Conservation (phyloP, 345 rosid genomes). For the Litchi chinensis region DNA sequence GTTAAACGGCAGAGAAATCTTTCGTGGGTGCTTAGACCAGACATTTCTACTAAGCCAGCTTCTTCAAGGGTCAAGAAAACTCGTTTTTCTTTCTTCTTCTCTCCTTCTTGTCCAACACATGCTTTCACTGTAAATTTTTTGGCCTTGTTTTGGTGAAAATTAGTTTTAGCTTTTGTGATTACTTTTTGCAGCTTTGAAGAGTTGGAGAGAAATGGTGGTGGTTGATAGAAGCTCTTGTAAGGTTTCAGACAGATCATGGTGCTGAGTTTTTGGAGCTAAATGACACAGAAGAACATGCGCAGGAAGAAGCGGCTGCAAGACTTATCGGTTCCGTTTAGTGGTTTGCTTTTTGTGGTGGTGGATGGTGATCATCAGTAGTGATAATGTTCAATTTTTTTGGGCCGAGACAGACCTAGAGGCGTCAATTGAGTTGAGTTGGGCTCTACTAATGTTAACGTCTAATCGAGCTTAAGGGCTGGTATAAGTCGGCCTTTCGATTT, state of each 20-base stretch:
- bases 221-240: conserved; percentile 21
- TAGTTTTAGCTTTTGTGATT: conserved; percentile 3
- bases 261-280: background rate
- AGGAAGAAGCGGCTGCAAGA: background rate
- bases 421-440: too few species aligned
- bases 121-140: conserved; percentile 32
- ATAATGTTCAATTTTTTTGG: conserved; percentile 1
- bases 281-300: background rate
- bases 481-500: too few species aligned
- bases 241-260: conserved; percentile 35
- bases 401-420: background rate
- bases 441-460: too few species aligned
- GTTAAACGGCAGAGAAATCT: conserved; percentile 83
- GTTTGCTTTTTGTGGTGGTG: conserved; percentile 29
- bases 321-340: conserved; percentile 10
- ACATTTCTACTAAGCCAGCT: conserved; percentile 85
- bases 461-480: too few species aligned
- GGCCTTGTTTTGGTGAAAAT: conserved; percentile 14
- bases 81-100: conserved; percentile 42
- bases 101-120: conserved; percentile 39
- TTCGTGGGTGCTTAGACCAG: conserved; percentile 81
- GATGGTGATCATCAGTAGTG: background rate
- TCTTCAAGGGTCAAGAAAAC: conserved; percentile 77
- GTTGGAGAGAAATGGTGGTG: conserved; percentile 28
- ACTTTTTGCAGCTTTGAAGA: conserved; percentile 16